Conservation (phyloP, 1,139 yeast species). For the Hyphopichia buzzinii region DNA sequence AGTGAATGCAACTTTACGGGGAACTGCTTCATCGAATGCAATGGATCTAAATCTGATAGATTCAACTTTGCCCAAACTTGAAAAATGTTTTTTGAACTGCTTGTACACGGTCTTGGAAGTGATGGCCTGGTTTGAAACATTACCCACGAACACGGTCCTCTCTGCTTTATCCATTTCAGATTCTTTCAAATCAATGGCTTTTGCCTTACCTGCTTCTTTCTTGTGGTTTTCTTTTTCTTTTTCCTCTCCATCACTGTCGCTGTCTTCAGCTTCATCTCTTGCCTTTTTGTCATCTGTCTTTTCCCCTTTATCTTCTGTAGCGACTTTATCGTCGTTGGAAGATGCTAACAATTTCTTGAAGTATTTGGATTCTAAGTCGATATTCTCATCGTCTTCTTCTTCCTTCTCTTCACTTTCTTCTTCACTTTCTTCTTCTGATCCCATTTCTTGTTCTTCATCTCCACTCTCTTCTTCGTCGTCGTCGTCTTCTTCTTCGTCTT, state of each 20-base stretch:
- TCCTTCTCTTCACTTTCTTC: slow-evolving; percentile 12
- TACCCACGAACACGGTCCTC: slow-evolving; percentile 86
- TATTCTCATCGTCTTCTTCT: slow-evolving; percentile 33
- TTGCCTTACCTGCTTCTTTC: slow-evolving; percentile 27
- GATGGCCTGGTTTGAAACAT: slow-evolving; percentile 66
- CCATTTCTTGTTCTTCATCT: slow-evolving; percentile 10
- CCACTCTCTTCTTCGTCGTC: slow-evolving; percentile 16
- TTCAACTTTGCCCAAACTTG: slow-evolving; percentile 57
- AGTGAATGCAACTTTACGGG: slow-evolving; percentile 89
- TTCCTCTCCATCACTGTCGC: slow-evolving; percentile 9
- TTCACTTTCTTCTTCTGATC: slow-evolving; percentile 11
- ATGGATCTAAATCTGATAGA: slow-evolving; percentile 90
- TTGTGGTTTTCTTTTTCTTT: slow-evolving; percentile 5
- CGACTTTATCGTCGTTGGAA: too few relatives aligned
- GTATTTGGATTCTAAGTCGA: slow-evolving; percentile 49
- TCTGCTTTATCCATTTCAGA: slow-evolving; percentile 81
- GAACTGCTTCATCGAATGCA: slow-evolving; percentile 83
- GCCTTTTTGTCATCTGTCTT: slow-evolving; percentile 14
- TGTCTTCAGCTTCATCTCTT: slow-evolving; percentile 18
- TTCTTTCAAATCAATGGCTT: slow-evolving; percentile 54
- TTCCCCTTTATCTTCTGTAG: slow-evolving; percentile 17
- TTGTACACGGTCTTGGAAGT: slow-evolving; percentile 62
- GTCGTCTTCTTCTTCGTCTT: slow-evolving; percentile 11
- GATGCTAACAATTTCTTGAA: slow-evolving; percentile 41
- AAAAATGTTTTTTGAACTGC: slow-evolving; percentile 61